Evolutionary conservation across 495 filamentous ascomycete species (phyloP), one percentile per base, ranked within the genome.

Genomic region (Echria macrotheca): DNA sequence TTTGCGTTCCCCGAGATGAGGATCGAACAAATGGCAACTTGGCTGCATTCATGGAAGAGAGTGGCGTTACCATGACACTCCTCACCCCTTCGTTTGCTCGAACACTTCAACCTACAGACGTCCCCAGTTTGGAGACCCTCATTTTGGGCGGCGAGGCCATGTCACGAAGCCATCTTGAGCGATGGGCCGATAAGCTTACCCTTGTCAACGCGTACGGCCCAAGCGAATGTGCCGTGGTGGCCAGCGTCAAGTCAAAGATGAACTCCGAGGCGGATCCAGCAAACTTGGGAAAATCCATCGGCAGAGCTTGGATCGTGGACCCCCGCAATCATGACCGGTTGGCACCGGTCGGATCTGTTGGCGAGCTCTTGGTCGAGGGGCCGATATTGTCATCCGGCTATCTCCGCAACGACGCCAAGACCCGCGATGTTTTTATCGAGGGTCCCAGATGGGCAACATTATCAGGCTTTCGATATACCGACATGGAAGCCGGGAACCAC

Each of bases 161-260:
- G 41, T 33, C 42, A n/a, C 47, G 47, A 12, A 47, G 44, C 28
- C 49, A 57, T 14, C 19, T 59, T 3, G 42, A 38, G 17, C 43
- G 37, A 5, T 61, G 58, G 61, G 56, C 56, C 11, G 38, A 39
- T 37, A 50, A 35, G 9, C 60, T 78, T 0, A 61, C 60, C 15
- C 55, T 80, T 1, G 66, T 80, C 48, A 78, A 80, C 33, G 72
- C 69, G 14, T 81, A 82, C 36, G 78, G 79, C 1, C 78, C 78
- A 0, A 74, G 68, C 4, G 78, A 82, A 47, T 73, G 71, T 31
- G 67, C 74, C 10, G 70, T 80, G 3, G 64, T 72, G 35, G 69
- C 60, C 1, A 47, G 54, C 0, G 56, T 54, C 17, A 61, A 58
- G 17, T 22, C 57, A 7, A 22, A 40, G n/a, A 25, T 61, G 33